A percentile compares a stretch with the other conserved stretches of the same genome.
Evolutionary conservation across 495 filamentous ascomycete species (phyloP).

Genomic region (Schizothecium vesticola): DNA sequence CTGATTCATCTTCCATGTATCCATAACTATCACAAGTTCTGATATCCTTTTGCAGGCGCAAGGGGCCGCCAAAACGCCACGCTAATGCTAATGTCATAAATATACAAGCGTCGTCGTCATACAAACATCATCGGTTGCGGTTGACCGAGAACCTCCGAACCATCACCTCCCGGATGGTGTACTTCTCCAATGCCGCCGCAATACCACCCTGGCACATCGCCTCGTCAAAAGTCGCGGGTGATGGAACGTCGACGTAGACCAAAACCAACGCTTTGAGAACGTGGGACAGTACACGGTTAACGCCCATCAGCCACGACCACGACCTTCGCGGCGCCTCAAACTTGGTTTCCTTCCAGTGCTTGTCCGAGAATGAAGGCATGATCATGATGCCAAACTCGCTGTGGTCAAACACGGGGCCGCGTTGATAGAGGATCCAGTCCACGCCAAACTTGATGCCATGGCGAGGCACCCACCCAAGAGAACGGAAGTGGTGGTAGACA

Average conservation of each 20-base stretch:
- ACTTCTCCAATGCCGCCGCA: slow-evolving; percentile 58
- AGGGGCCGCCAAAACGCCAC: neutral
- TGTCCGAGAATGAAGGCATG: slow-evolving; percentile 71
- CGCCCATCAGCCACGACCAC: slow-evolving; percentile 91
- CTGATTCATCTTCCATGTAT: neutral
- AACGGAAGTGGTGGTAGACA: slow-evolving; percentile 94
- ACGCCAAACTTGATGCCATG: slow-evolving; percentile 91
- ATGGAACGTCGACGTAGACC: slow-evolving; percentile 85
- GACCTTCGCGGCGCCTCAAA: slow-evolving; percentile 44
- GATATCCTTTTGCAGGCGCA: neutral
- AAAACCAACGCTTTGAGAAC: slow-evolving; percentile 85
- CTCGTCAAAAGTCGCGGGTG: slow-evolving; percentile 48
- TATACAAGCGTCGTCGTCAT: neutral
- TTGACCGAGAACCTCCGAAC: slow-evolving; percentile 81
- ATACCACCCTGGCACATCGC: slow-evolving; percentile 47
- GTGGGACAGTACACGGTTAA: slow-evolving; percentile 85
- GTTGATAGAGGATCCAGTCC: slow-evolving; percentile 89
- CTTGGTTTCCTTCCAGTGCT: slow-evolving; percentile 60
- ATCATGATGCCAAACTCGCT: slow-evolving; percentile 86
- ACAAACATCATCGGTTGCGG: slow-evolving; percentile 17
- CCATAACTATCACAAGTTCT: neutral
- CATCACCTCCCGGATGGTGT: slow-evolving; percentile 75
- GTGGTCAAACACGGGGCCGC: slow-evolving; percentile 91
- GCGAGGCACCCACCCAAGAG: slow-evolving; percentile 92
- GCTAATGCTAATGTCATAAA: neutral